Percentiles rank a stretch among this genome's conserved stretches.
phyloP scores from a whole-genome alignment of 2,329 filamentous ascomycete species.

The Fusarium annulatum region DNA sequence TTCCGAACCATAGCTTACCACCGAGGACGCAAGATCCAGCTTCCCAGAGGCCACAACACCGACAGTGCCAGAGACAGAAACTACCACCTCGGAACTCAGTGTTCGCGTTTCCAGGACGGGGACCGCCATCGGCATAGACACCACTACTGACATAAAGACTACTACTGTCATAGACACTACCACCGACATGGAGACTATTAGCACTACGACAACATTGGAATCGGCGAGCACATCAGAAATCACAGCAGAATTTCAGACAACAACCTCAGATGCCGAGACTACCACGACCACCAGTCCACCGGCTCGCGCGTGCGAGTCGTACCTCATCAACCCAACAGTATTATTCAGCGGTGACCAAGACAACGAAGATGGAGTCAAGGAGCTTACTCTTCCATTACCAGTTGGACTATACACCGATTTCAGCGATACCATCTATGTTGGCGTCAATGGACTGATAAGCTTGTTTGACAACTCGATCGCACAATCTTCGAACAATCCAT shows the following conservation, averaged over 20 bases:
- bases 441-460: background rate
- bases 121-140: background rate
- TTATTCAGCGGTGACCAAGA: background rate
- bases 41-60: rapidly evolving
- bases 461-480: background rate
- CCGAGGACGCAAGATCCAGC: background rate
- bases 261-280: background rate
- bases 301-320: background rate
- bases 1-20: background rate
- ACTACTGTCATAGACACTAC: background rate
- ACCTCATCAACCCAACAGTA: background rate
- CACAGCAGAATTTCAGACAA: background rate
- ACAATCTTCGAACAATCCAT: background rate
- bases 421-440: background rate
- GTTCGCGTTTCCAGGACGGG: too few species aligned
- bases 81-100: rapidly evolving
- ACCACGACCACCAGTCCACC: background rate
- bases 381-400: background rate
- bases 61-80: rapidly evolving
- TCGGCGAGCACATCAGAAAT: background rate
- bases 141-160: background rate
- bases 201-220: background rate
- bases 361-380: background rate
- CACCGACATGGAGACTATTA: background rate
- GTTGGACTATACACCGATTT: background rate